Conservation (phyloP, 1,139 yeast genomes). For the Sugiyamaella sp. region DNA sequence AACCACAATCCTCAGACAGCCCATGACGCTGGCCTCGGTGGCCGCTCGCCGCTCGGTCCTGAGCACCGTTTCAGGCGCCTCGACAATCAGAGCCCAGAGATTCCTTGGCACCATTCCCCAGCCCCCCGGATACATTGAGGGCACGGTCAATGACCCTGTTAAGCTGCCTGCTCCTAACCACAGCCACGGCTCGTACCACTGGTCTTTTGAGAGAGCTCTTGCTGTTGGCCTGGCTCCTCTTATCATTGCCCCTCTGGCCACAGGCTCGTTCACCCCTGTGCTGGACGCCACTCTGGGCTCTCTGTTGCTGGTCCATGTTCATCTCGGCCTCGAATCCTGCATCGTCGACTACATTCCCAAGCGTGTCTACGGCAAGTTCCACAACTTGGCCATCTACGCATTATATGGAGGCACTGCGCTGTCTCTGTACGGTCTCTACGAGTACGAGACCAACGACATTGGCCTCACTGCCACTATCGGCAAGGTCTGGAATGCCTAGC, state of each 20-base stretch:
- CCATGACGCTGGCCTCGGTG: slow-evolving; percentile 3
- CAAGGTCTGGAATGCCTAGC: slow-evolving; percentile 48
- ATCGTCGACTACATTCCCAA: slow-evolving; percentile 87
- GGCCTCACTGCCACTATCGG: slow-evolving; percentile 52
- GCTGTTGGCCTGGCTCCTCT: slow-evolving; percentile 76
- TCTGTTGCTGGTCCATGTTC: slow-evolving; percentile 69
- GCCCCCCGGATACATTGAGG: slow-evolving; percentile 50
- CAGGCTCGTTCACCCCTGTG: slow-evolving; percentile 62
- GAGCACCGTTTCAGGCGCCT: not conserved
- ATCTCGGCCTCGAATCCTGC: slow-evolving; percentile 82
- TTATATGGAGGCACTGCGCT: slow-evolving; percentile 72
- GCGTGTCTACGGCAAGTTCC: slow-evolving; percentile 77
- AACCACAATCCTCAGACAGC: slow-evolving; percentile 18
- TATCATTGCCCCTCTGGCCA: slow-evolving; percentile 67
- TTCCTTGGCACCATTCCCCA: slow-evolving; percentile 46
- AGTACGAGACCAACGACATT: slow-evolving; percentile 75
- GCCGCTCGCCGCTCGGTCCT: slow-evolving; percentile 15
- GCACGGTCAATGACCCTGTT: slow-evolving; percentile 81
- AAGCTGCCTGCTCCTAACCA: slow-evolving; percentile 61
- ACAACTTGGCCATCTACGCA: slow-evolving; percentile 62
- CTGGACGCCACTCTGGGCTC: slow-evolving; percentile 71
- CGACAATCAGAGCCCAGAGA: not conserved
- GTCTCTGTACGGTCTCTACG: slow-evolving; percentile 78
- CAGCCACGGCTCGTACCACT: slow-evolving; percentile 83
- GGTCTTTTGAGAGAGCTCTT: slow-evolving; percentile 78